phyloP scores from a whole-genome alignment of 495 filamentous ascomycete genomes.

The Penicillium herquei region DNA sequence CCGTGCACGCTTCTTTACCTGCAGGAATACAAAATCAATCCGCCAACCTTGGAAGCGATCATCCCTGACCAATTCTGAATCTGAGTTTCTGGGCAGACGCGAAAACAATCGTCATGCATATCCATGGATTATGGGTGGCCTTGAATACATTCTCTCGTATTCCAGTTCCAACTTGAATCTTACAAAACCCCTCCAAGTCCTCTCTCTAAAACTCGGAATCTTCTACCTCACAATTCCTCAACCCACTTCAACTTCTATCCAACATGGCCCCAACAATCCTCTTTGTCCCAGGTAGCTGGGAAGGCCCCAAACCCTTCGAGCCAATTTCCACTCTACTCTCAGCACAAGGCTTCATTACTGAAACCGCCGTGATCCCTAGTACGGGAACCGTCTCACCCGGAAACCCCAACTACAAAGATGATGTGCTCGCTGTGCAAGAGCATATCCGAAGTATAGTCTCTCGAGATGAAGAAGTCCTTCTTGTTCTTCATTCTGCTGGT shows the following conservation, averaged over 20 bases:
- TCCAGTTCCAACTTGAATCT: no score
- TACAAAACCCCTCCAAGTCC: no score
- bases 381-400: not conserved
- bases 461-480: not conserved
- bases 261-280: not conserved
- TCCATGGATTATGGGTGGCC: no score
- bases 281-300: not conserved
- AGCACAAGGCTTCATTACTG: not conserved
- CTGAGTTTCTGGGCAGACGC: no score
- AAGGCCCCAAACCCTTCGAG: not conserved
- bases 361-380: not conserved
- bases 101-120: no score
- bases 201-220: no score
- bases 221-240: not conserved
- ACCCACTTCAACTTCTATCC: not conserved
- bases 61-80: no score
- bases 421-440: not conserved
- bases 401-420: not conserved
- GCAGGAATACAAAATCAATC: no score
- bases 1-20: no score
- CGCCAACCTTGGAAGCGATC: no score
- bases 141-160: no score
- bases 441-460: not conserved
- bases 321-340: not conserved
- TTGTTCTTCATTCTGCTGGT: slow-evolving; percentile 40